Base-by-base conservation (phyloP, 2,329 filamentous ascomycete genomes). In the Thermothelomyces thermophilus region DNA sequence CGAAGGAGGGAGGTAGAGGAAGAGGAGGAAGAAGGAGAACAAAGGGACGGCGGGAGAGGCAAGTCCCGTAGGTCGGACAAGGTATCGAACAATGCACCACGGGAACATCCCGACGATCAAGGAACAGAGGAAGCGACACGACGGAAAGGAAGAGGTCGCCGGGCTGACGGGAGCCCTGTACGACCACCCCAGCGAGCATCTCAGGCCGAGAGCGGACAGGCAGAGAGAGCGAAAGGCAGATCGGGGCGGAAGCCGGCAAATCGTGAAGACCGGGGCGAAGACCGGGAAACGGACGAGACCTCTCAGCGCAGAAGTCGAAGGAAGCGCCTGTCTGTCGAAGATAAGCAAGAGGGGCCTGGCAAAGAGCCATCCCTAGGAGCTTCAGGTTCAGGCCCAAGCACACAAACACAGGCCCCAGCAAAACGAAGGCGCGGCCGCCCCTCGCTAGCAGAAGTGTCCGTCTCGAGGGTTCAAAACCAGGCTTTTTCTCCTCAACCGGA, bases 351-450 rank as follows among this genome's bases (percentile, higher is more conserved):
- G 34, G 43, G 44, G 40, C 28, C 41, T 19, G 35, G 45, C n/a
- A 16, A 47, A 19, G 26, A 24, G 2, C 41, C 50, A 9, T 34
- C 48, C 2, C 8, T 28, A 42, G 26, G 19, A 6, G 19, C 36
- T 16, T 30, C 46, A 14, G 24, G 26, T 13, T 17, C 40, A 42
- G 13, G 46, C n/a, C n/a, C 40, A 42, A 13, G 46, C 7, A 31
- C 46, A 34, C 16, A 28, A 11, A 13, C 3, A 7, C 11, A 24
- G 16, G 28, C 3, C 1, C 46, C 45, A 28, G 30, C 26, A 30
- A 54, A 52, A n/a, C 34, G 19, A 28, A 62, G 58, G 35, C 59
- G 58, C 8, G 58, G 58, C n/a, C 61, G 62, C 4, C 55, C 58
- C 16, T 61, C 61, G 35, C 37, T 62, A 1, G 46, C 50, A 24